Evolutionary conservation across 257 asterid species (phyloP).

Genomic region (Schizonepeta tenuifolia): DNA sequence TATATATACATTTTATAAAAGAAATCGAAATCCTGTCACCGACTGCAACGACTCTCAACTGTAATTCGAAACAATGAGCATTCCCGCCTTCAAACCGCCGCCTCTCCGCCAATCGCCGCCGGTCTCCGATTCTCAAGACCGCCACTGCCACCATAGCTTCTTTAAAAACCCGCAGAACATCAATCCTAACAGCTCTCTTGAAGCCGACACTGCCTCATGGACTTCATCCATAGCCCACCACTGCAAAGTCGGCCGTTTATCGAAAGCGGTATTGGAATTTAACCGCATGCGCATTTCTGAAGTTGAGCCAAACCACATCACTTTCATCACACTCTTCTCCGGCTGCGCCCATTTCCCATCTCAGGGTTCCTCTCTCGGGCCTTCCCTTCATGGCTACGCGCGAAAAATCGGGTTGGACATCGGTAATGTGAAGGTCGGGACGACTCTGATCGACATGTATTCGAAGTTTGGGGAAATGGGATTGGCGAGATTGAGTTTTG

Average conservation of each 20-base stretch:
- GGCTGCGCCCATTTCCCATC: slow-evolving; percentile 67
- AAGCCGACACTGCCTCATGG: slow-evolving; percentile 64
- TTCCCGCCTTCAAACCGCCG: slow-evolving; percentile 40
- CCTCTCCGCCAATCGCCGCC: slow-evolving; percentile 23
- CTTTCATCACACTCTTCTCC: slow-evolving; percentile 69
- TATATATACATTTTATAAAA: not conserved
- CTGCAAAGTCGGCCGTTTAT: slow-evolving; percentile 64
- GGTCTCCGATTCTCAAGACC: slow-evolving; percentile 23
- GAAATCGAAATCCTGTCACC: not conserved
- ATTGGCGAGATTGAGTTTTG: slow-evolving; percentile 55
- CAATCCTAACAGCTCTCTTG: slow-evolving; percentile 13
- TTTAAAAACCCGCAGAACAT: slow-evolving; percentile 28
- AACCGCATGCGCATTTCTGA: slow-evolving; percentile 58
- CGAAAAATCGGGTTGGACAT: slow-evolving; percentile 64
- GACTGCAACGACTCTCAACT: slow-evolving; percentile 23
- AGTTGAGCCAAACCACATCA: slow-evolving; percentile 60
- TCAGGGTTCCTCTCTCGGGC: slow-evolving; percentile 44
- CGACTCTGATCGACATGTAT: slow-evolving; percentile 76
- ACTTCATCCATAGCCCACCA: slow-evolving; percentile 67
- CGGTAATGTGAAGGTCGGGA: slow-evolving; percentile 63
- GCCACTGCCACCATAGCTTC: slow-evolving; percentile 18
- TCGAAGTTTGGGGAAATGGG: slow-evolving; percentile 56
- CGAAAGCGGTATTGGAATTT: slow-evolving; percentile 53
- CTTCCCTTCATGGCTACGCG: slow-evolving; percentile 60
- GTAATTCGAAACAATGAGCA: slow-evolving; percentile 49